A percentile compares a stretch with the other conserved stretches of the same genome.
Conservation (phyloP, 1,284 basidiomycete genomes). For the Anthracocystis walkeri region DNA sequence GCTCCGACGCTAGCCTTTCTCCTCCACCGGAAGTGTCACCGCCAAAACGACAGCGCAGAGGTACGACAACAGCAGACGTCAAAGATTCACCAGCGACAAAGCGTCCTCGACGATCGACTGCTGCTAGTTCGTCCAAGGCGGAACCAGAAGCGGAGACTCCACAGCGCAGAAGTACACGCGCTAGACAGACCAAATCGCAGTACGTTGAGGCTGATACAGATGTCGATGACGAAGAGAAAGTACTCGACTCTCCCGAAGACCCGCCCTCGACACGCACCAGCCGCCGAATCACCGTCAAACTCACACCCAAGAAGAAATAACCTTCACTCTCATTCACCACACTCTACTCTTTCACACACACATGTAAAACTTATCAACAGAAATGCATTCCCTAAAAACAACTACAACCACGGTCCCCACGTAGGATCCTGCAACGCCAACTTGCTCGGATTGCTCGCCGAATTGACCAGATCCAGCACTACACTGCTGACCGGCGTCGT, state of each 20-base stretch:
- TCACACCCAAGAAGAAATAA: constrained; percentile 13
- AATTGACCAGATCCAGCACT: constrained; percentile 83
- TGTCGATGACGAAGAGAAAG: constrained; percentile 10
- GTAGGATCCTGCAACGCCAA: constrained; percentile 72
- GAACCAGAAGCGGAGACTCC: constrained; percentile 1
- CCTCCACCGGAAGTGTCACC: not conserved
- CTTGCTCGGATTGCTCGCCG: constrained; percentile 73
- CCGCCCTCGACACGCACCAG: constrained; percentile 5
- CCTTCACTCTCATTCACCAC: not conserved
- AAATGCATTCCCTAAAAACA: not conserved
- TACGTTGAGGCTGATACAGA: constrained; percentile 21
- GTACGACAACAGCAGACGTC: not conserved
- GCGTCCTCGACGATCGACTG: constrained; percentile 7
- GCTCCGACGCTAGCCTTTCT: constrained; percentile 15
- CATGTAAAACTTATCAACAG: not conserved
- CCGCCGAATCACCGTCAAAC: constrained; percentile 27
- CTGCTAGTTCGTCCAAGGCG: not conserved
- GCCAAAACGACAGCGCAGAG: constrained; percentile 17
- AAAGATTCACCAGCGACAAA: constrained; percentile 4
- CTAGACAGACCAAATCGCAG: constrained; percentile 2
- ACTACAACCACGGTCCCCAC: constrained; percentile 46
- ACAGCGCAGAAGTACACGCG: constrained; percentile 14
- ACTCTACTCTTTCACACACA: not conserved
- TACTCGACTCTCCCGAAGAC: not conserved
- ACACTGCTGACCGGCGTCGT: constrained; percentile 75